Conservation (phyloP, 306 rosid species). For the Medicago arabica region DNA sequence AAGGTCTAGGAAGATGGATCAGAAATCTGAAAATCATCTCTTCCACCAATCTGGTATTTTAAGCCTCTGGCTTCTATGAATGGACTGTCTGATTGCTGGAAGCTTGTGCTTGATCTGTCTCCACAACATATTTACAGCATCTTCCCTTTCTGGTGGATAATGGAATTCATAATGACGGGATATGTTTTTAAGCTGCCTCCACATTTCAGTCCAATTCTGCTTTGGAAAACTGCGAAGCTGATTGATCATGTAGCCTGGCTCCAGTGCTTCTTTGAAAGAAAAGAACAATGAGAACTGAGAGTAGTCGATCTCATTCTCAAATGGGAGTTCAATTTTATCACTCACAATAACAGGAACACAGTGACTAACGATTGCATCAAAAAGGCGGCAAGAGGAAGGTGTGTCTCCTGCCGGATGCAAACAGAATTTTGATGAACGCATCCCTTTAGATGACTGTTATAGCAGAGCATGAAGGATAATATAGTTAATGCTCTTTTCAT, state of each 20-base stretch:
- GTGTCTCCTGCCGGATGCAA: conserved; percentile 98
- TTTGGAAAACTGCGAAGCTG: conserved; percentile 74
- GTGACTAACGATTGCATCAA: conserved; percentile 96
- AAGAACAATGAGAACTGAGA: conserved; percentile 79
- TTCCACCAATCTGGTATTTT: conserved; percentile 91
- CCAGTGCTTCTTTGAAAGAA: conserved; percentile 85
- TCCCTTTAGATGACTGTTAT: conserved; percentile 80
- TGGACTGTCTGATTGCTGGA: conserved; percentile 67
- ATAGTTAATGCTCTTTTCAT: conserved; percentile 32
- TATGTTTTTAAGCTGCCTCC: conserved; percentile 73
- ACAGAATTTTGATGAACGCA: conserved; percentile 93
- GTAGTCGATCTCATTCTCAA: conserved; percentile 94
- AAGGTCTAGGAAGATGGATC: background rate
- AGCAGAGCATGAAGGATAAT: conserved; percentile 39
- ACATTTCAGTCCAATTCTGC: conserved; percentile 89
- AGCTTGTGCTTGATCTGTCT: conserved; percentile 91
- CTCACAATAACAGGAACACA: conserved; percentile 96
- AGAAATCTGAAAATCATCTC: conserved; percentile 52
- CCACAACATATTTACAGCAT: conserved; percentile 93
- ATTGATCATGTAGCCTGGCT: conserved; percentile 80
- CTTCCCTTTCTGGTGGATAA: conserved; percentile 81
- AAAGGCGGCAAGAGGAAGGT: conserved; percentile 96
- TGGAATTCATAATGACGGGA: conserved; percentile 87
- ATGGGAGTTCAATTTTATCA: conserved; percentile 97
- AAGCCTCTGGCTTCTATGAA: conserved; percentile 80